These are phyloP conservation scores for Paramecium octaurelia DNA, from an alignment of 73 alveolate species.

Conservation along the genomic window DNA sequence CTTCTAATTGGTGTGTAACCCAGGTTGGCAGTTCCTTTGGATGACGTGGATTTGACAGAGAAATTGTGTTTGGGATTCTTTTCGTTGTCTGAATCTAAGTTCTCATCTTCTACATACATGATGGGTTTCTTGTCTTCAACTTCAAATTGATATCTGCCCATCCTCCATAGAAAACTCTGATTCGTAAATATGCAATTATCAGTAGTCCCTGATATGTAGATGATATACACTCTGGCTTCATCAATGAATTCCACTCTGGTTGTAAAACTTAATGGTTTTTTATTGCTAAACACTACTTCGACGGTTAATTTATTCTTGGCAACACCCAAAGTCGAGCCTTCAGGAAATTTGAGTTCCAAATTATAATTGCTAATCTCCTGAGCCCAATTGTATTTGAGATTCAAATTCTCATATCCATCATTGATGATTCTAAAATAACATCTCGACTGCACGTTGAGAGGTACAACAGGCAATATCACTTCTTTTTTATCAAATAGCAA, in stretches of 20 bases:
- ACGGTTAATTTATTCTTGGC: constrained; percentile 84
- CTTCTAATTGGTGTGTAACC: constrained; percentile 93
- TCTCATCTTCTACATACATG: constrained; percentile 70
- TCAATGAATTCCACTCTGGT: constrained; percentile 94
- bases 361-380: constrained; percentile 82
- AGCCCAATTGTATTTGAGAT: constrained; percentile 85
- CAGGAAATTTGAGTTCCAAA: constrained; percentile 81
- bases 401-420: constrained; percentile 96
- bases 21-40: constrained; percentile 85
- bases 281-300: constrained; percentile 87
- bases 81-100: constrained; percentile 80
- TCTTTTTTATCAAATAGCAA: constrained; percentile 94
- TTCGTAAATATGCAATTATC: constrained; percentile 93
- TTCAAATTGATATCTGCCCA: constrained; percentile 78
- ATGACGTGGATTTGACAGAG: constrained; percentile 53
- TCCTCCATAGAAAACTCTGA: constrained; percentile 87
- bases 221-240: constrained; percentile 92
- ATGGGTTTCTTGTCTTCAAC: constrained; percentile 72
- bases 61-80: constrained; percentile 53
- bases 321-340: constrained; percentile 84
- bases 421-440: constrained; percentile 90
- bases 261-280: constrained; percentile 94
- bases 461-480: constrained; percentile 93
- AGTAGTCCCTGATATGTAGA: constrained; percentile 94
- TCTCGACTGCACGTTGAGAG: constrained; percentile 87